phyloP scores from a whole-genome alignment of 306 rosid species.

The Vigna angularis region DNA sequence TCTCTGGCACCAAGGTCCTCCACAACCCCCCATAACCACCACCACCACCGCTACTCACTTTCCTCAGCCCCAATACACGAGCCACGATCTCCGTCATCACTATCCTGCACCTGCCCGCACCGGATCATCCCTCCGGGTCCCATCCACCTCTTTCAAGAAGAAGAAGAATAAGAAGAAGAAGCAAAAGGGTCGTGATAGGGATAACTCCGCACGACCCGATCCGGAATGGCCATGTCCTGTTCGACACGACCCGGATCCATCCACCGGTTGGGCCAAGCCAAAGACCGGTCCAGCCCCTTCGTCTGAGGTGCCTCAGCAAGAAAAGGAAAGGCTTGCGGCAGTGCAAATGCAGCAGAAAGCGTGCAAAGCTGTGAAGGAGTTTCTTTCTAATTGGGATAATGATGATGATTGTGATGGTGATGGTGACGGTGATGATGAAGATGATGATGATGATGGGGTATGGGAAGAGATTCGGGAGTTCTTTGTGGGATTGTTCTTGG shows the following conservation, averaged over 20 bases:
- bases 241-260: too few relatives aligned
- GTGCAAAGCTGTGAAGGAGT: conserved; percentile 44
- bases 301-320: conserved; percentile 36
- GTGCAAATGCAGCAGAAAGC: conserved; percentile 53
- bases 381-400: conserved; percentile 30
- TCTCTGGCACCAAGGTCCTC: conserved; percentile 78
- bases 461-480: conserved; percentile 47
- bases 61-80: not conserved
- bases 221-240: not conserved
- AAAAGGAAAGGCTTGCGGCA: conserved; percentile 24
- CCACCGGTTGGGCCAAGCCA: conserved; percentile 21
- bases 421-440: not conserved
- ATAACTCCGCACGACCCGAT: conserved; percentile 35
- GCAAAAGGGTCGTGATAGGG: too few relatives aligned
- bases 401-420: not conserved
- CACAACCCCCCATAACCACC: conserved; percentile 35
- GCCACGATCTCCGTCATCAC: not conserved
- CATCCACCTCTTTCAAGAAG: conserved; percentile 25
- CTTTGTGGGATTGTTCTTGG: conserved; percentile 54
- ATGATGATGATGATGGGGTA: conserved; percentile 20
- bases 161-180: conserved; percentile 26
- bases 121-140: conserved; percentile 30
- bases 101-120: conserved; percentile 31
- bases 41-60: not conserved
- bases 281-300: conserved; percentile 30